Percentiles rank a stretch among this genome's conserved stretches.
Evolutionary conservation across 768 basidiomycete genomes (phyloP).

Genomic region (Mycena crocata): DNA sequence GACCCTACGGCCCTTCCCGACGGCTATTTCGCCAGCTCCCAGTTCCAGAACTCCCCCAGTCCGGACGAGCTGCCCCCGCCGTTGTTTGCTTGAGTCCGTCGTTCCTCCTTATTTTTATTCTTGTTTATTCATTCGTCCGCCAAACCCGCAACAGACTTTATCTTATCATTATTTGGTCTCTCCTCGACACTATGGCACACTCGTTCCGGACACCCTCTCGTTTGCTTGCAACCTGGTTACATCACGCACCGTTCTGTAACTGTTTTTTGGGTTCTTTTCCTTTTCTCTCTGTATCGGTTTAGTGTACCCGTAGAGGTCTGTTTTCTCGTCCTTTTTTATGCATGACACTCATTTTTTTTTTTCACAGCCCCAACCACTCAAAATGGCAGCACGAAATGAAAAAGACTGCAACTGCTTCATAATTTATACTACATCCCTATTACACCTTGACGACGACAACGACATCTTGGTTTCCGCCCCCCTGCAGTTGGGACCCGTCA

Average conservation of each 20-base stretch:
- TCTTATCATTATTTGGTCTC: slow-evolving; percentile 23
- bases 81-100: slow-evolving; percentile 58
- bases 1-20: slow-evolving; percentile 48
- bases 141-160: slow-evolving; percentile 13
- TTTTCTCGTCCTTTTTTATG: neutral
- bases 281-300: slow-evolving; percentile 24
- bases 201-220: slow-evolving; percentile 35
- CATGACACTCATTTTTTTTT: neutral
- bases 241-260: slow-evolving; percentile 24
- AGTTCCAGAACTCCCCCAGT: slow-evolving; percentile 89
- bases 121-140: slow-evolving; percentile 41
- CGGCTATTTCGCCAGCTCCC: slow-evolving; percentile 81
- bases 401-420: slow-evolving; percentile 15
- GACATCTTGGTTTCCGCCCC: slow-evolving; percentile 20
- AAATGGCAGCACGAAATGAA: slow-evolving; percentile 13
- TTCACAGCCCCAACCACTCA: slow-evolving; percentile 3
- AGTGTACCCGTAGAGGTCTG: slow-evolving; percentile 26
- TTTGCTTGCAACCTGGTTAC: slow-evolving; percentile 8
- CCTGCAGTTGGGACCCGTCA: too few relatives aligned
- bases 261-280: slow-evolving; percentile 20
- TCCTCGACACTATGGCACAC: slow-evolving; percentile 26
- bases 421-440: slow-evolving; percentile 28
- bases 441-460: neutral
- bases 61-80: slow-evolving; percentile 85
- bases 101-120: slow-evolving; percentile 33